Conservation (phyloP, 139 green algal species). For the Edaphochlamys debaryana region DNA sequence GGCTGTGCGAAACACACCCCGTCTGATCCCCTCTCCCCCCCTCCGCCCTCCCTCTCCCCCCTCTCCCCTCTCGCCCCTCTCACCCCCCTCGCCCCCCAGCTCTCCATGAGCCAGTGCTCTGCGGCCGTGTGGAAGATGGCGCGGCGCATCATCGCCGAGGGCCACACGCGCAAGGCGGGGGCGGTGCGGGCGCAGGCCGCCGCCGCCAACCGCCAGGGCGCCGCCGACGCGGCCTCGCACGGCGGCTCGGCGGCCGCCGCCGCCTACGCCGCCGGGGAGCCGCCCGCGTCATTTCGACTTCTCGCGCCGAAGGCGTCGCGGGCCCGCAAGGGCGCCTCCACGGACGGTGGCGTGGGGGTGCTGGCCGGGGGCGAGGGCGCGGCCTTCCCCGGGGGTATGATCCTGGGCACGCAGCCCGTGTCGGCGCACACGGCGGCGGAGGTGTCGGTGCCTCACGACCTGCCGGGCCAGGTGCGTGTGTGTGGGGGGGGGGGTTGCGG, state of each 20-base stretch:
- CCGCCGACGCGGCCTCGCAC: slow-evolving; percentile 6
- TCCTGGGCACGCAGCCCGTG: slow-evolving; percentile 37
- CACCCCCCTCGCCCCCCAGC: slow-evolving; percentile 49
- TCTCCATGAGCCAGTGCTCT: slow-evolving; percentile 91
- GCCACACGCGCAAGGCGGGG: slow-evolving; percentile 8
- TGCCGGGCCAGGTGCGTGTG: slow-evolving; percentile 29
- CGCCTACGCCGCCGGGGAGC: neutral
- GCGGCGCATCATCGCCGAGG: slow-evolving; percentile 55
- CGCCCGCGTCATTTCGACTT: neutral
- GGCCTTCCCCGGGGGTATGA: slow-evolving; percentile 19
- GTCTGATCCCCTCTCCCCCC: neutral
- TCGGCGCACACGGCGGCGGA: slow-evolving; percentile 16
- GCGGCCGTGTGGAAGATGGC: slow-evolving; percentile 72
- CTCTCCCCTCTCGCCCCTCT: neutral
- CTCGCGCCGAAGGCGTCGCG: neutral
- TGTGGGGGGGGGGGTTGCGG: neutral
- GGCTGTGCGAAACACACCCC: slow-evolving; percentile 65
- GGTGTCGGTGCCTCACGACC: slow-evolving; percentile 35
- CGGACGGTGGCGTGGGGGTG: neutral
- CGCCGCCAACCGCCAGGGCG: neutral
- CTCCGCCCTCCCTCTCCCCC: neutral
- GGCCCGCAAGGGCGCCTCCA: neutral
- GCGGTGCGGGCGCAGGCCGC: neutral
- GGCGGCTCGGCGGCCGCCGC: slow-evolving; percentile 8
- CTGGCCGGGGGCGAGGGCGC: neutral